Base-by-base conservation (phyloP, 495 filamentous ascomycete species). In the Talaromyces proteolyticus region DNA sequence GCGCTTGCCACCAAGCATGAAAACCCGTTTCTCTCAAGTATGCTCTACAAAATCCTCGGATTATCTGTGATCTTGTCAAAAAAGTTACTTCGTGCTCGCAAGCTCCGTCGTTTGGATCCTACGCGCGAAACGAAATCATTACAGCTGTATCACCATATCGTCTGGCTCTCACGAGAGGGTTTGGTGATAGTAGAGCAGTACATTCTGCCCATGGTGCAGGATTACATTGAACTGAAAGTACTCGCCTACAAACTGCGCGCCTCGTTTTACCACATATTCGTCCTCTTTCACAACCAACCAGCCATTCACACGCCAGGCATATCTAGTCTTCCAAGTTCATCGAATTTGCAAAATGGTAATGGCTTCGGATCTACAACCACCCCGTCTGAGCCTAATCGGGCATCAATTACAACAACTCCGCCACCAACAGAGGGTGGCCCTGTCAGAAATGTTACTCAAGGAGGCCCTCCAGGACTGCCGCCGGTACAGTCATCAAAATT, bases 181-280 rank as follows among this genome's bases (percentile, higher is more conserved):
- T 75, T 97, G 0, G 74, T 86, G 8, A 84, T 97, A 53, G 70
- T 95, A 12, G 89, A 96, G 66, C 79, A 89, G 61, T 91, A 87
- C 60, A 82, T 98, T 37, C 67, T 96, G 4, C 91, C 91, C 1
- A 81, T 88, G 75, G 81, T 91, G 0, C 72, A 78, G 20, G 70
- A 76, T 36, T 84, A 81, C 56, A 66, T 82, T 57, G 91, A 88
- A 64, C 78, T 91, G 18, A 89, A 89, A 56, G 91, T 97, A 8
- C 79, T 98, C 44, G 82, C 87, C 6, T 87, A 87, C 67, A 98
- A 97, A 68, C 78, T 98, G 18, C 84, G 89, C 51, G 93, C 94
- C 5, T 91, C 86, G 21, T 95, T 96, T 59, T 92, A 93, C 57
- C 93, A 98, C 69, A 89, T 98, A 51, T 96, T 95, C 61, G 95